Evolutionary conservation across 768 basidiomycete species (phyloP), one percentile per base, ranked within the genome.

Genomic region (Suillus decipiens): DNA sequence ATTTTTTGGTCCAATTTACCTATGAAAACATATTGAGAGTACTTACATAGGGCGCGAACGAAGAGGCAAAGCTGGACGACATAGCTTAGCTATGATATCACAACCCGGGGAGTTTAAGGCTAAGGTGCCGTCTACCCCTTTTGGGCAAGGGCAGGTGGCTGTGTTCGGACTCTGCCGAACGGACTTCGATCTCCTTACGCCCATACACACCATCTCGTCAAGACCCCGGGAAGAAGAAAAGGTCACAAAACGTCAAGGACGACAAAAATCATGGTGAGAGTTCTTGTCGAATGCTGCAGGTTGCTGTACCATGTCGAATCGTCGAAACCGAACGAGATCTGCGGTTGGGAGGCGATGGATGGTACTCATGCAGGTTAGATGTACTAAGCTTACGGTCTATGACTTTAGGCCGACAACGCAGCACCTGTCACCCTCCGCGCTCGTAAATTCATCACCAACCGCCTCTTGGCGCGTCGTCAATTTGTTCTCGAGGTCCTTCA

Each of bases 391-490:
- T 55, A 65, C 67, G 66, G 62, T 73, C 66, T 61, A 12, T 55
- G 64, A 68, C 62, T 68, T 58, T 64, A 93, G 91, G 85, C 90
- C 81, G 92, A 92, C 77, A 82, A 77, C 76, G 82, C 87, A 77
- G 86, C 93, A 77, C 89, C 96, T 64, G 85, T 99, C 70, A 99
- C 97, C 69, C 85, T 99, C 76, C 93, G 97, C 73, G 97, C 97
- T 61, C 92, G 96, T 79, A 98, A 99, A 85, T 99, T 99, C 84
- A 92, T 98, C 80, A 97, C 96, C 76, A 99, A 99, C 87, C 94
- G 95, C 65, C 91, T 99, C 68, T 83, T 99, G 58, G 88, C 92
- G 70, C 92, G 97, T 71, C 92, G 93, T 73, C 97, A 99, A 84
- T 96, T 99, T 74, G 85, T 98, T 70, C 85, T 98, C 68, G 95